Evolutionary conservation across 306 rosid species (phyloP), one percentile per base, ranked within the genome.

Genomic region (Vicia sativa): DNA sequence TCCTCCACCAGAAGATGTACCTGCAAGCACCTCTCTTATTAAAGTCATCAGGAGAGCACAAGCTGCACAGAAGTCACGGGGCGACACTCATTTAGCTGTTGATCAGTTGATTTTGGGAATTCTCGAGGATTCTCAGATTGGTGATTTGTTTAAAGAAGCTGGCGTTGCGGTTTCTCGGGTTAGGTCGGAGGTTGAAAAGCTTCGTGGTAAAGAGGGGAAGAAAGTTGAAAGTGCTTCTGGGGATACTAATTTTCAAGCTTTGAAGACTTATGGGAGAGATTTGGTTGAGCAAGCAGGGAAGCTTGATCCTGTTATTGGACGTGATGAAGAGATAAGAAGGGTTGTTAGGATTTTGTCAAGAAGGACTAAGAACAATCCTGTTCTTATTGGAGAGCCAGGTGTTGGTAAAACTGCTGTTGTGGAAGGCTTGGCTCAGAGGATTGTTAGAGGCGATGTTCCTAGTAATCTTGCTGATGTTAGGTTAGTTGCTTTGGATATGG

Each of bases 341-440:
- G 95, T 92, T 21, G 83, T 92, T 54, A 75, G 92, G 64, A 89
- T 89, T 75, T 78, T 92, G 1, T 92, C 98, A 0, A 81, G 98
- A 67, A 79, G 98, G 35, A 89, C 96, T 0, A 92, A 92, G 85
- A 92, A 92, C 65, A 92, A 92, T 42, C 98, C 98, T 0, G 93
- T 92, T 35, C 87, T 92, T 1, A 90, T 92, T 0, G 98, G 98
- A 18, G 98, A 92, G 84, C 98, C 98, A 0, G 96, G 98, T 23
- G 98, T 92, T 34, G 98, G 98, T 0, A 92, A 92, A 72, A 92
- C 96, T 0, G 98, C 98, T 9, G 96, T 92, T 59, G 98, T 87
- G 0, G 98, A 92, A 78, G 98, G 98, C 0, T 75, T 92, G 71
- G 98, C 98, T 0, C 98, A 87, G 65, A 87, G 96, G 68, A 92